phyloP scores from a whole-genome alignment of 2,329 filamentous ascomycete genomes.

The Fusarium temperatum region DNA sequence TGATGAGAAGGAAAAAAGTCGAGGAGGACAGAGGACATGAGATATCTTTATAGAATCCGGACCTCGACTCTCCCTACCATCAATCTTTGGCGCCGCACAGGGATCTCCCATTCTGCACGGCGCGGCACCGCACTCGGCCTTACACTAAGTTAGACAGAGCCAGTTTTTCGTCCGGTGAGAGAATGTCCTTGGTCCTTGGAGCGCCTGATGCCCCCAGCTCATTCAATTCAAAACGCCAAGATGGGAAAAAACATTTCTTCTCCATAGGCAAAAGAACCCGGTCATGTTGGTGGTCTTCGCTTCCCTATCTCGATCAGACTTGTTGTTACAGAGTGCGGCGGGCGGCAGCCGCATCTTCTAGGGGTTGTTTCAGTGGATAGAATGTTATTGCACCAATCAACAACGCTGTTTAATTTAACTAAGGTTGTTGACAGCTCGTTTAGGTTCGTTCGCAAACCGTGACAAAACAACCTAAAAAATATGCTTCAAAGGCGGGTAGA shows the following conservation, averaged over 20 bases:
- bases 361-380: slow-evolving; percentile 8
- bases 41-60: slow-evolving; percentile 18
- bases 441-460: neutral
- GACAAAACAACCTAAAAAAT: slow-evolving; percentile 20
- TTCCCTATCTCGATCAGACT: neutral
- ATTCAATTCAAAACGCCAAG: slow-evolving; percentile 1
- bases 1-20: neutral
- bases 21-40: neutral
- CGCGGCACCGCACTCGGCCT: neutral
- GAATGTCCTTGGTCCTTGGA: neutral
- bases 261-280: neutral
- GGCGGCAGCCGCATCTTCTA: neutral
- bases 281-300: neutral
- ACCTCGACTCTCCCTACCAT: neutral
- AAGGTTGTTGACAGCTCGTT: neutral
- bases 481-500: neutral
- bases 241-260: slow-evolving; percentile 5
- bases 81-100: neutral
- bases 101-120: neutral
- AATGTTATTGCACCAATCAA: slow-evolving; percentile 13
- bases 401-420: neutral
- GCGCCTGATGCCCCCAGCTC: neutral
- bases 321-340: slow-evolving; percentile 17
- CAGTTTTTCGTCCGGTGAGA: slow-evolving; percentile 4
- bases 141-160: neutral